A percentile compares a stretch with the other conserved stretches of the same genome.
Conservation (phyloP, 208 protist species). For the Crithidia fasciculata region DNA sequence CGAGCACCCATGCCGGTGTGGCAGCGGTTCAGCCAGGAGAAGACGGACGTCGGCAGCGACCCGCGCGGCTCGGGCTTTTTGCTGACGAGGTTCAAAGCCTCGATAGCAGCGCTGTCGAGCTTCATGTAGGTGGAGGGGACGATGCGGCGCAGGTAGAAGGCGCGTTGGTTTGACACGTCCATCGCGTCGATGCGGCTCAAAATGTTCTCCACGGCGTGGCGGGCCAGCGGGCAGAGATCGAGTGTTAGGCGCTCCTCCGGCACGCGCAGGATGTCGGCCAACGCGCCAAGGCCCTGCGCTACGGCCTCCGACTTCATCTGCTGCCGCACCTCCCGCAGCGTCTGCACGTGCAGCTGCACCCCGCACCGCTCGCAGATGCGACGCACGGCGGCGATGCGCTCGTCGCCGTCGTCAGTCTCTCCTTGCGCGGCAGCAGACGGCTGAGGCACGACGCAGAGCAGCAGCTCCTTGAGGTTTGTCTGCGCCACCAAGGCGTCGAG, state of each 20-base stretch:
- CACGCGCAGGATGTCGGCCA: constrained; percentile 83
- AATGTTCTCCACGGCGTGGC: constrained; percentile 71
- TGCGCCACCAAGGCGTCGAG: constrained; percentile 83
- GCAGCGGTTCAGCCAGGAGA: constrained; percentile 96
- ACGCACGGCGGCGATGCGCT: constrained; percentile 55
- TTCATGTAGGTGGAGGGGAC: constrained; percentile 92
- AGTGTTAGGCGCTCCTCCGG: constrained; percentile 75
- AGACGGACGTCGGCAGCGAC: constrained; percentile 82
- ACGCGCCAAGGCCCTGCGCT: constrained; percentile 34
- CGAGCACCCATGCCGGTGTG: constrained; percentile 95
- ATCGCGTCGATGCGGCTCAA: constrained; percentile 66
- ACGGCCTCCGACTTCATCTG: constrained; percentile 26
- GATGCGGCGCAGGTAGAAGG: constrained; percentile 83
- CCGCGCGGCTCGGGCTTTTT: constrained; percentile 83
- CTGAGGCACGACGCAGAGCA: constrained; percentile 28
- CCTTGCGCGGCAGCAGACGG: constrained; percentile 7
- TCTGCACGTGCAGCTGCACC: constrained; percentile 46
- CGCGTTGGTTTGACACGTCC: constrained; percentile 69
- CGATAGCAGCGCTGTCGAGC: constrained; percentile 93
- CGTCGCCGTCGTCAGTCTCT: constrained; percentile 34
- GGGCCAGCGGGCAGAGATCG: constrained; percentile 45
- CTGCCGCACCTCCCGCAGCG: constrained; percentile 42
- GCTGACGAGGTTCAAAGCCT: constrained; percentile 92
- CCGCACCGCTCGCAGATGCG: constrained; percentile 86
- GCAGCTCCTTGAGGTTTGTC: constrained; percentile 87